These are phyloP conservation scores for Carallia brachiata DNA, from an alignment of 345 rosid genomes.

Conservation along the genomic window DNA sequence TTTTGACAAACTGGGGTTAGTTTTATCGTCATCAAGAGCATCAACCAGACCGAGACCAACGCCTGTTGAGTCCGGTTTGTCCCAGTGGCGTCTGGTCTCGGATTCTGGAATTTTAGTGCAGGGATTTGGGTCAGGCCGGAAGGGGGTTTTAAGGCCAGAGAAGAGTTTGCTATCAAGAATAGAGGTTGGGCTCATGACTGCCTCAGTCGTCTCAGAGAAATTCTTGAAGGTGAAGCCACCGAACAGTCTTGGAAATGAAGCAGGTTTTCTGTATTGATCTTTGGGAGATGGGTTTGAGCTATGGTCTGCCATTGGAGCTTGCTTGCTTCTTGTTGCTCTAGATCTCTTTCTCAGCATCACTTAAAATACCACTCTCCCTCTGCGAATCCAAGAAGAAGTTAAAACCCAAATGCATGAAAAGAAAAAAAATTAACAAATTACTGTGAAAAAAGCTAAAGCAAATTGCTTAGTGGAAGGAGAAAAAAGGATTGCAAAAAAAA, in stretches of 20 bases:
- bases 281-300: constrained; percentile 32
- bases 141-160: constrained; percentile 62
- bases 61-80: constrained; percentile 51
- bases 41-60: constrained; percentile 71
- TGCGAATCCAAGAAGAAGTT: constrained; percentile 15
- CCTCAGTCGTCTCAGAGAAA: constrained; percentile 49
- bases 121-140: constrained; percentile 43
- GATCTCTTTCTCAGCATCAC: constrained; percentile 44
- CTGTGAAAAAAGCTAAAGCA: neutral
- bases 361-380: constrained; percentile 5
- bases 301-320: constrained; percentile 51
- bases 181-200: constrained; percentile 77
- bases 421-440: neutral
- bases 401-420: no score
- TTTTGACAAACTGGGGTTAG: constrained; percentile 35
- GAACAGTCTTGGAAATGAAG: constrained; percentile 65
- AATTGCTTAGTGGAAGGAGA: neutral
- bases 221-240: constrained; percentile 53
- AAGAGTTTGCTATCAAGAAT: constrained; percentile 78
- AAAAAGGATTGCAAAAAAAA: neutral
- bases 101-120: constrained; percentile 38
- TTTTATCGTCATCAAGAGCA: constrained; percentile 44
- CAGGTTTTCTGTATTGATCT: constrained; percentile 43
- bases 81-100: constrained; percentile 38
- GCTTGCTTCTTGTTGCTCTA: constrained; percentile 23